Base-by-base conservation (phyloP, 768 basidiomycete genomes). In the Mycena vulgaris region DNA sequence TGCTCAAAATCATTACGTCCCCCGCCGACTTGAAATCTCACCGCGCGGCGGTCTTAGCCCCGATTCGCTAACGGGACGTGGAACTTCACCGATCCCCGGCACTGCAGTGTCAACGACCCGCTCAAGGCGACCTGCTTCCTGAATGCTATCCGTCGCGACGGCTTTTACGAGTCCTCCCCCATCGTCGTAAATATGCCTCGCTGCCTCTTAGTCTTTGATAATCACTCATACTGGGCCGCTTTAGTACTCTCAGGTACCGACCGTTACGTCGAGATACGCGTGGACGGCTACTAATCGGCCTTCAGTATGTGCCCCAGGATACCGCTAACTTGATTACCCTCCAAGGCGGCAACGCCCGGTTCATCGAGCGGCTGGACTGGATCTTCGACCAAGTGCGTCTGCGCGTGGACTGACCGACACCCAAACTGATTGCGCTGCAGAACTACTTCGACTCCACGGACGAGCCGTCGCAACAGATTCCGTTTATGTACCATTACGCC, bases 401-500 rank as follows among this genome's bases (percentile, higher is more conserved):
- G 30, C 33, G 25, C 13, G n/a, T 25, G 25, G 11, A 40, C 5
- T 37, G 23, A 27, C 48, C 30, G 16, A 35, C 21, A 21, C n/a
- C 23, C 5, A 39, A 49, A 23, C 42, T 31, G n/a, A 66, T 21
- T 49, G 10, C 3, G n/a, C 6, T 31, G 23, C 57, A 90, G 86
- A 81, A 82, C 45, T 92, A 89, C 77, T 91, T 91, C 69, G 90
- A 91, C 66, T 81, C 84, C 0, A 90, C 89, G 11, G 84, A 92
- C 74, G 90, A 92, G 72, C 90, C 90, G 0, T 90, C 89, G 3
- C 89, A 90, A 71, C 89, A 90, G 71, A 91, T 92, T 72, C 90
- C 90, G 0, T 90, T 86, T 77, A 91, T 91, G 90, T 91, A 90
- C 73, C 90, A 92, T 78, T 92, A 92, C 71, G 90, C 88, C 2